Conservation (phyloP, 495 filamentous ascomycete genomes). For the Penicillium samsonianum region DNA sequence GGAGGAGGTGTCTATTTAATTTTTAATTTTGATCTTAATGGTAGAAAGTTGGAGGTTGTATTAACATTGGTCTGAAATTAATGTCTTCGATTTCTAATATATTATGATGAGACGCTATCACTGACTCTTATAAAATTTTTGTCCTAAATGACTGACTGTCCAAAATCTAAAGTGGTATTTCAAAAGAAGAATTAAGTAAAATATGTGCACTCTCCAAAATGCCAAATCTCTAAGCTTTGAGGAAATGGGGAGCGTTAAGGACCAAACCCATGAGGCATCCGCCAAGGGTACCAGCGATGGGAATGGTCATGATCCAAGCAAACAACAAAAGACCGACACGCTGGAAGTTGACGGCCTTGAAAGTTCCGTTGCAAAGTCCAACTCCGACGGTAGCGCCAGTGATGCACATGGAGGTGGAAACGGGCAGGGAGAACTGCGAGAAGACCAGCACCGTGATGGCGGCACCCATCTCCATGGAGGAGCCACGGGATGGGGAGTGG, state of each 20-base stretch:
- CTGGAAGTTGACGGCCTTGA: slow-evolving; percentile 65
- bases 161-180: neutral
- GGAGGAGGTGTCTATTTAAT: too few species aligned
- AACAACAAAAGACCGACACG: slow-evolving; percentile 54
- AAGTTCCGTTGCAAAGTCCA: slow-evolving; percentile 56
- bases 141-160: too few species aligned
- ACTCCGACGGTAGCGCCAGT: slow-evolving; percentile 60
- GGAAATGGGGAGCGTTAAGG: slow-evolving; percentile 60
- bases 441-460: slow-evolving; percentile 66
- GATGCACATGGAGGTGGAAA: slow-evolving; percentile 62
- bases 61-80: neutral
- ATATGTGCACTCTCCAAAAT: neutral
- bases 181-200: slow-evolving; percentile 3
- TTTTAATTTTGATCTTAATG: neutral
- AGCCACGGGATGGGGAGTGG: slow-evolving; percentile 62
- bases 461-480: slow-evolving; percentile 66
- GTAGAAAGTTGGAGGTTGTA: too few species aligned
- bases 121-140: too few species aligned
- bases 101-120: too few species aligned
- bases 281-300: slow-evolving; percentile 59
- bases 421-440: slow-evolving; percentile 61
- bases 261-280: slow-evolving; percentile 64
- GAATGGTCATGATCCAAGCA: slow-evolving; percentile 65
- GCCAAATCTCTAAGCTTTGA: neutral
- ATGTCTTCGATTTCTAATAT: neutral